Conservation (phyloP, 1,284 basidiomycete genomes). For the Exobasidium cylindrosporum region DNA sequence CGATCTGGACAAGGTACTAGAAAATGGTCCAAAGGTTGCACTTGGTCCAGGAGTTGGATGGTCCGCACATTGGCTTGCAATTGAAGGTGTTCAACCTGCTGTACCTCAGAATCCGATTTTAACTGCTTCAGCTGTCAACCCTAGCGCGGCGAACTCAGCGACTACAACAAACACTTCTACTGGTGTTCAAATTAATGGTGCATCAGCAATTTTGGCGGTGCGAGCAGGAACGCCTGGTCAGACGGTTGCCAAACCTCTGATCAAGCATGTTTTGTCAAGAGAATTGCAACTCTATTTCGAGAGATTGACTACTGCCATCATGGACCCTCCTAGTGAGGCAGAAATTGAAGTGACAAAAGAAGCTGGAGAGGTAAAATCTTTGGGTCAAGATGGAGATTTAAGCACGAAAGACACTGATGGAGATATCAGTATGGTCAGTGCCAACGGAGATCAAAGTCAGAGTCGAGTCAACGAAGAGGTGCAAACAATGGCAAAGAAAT, state of each 20-base stretch:
- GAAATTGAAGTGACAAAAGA: slow-evolving; percentile 23
- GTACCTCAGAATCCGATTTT: slow-evolving; percentile 90
- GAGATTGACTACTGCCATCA: slow-evolving; percentile 69
- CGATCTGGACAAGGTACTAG: slow-evolving; percentile 70
- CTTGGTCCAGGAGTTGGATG: slow-evolving; percentile 51
- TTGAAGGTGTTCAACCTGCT: slow-evolving; percentile 94
- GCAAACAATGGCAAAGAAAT: slow-evolving; percentile 15
- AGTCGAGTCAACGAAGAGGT: slow-evolving; percentile 6
- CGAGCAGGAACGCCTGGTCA: slow-evolving; percentile 16
- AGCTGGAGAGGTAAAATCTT: slow-evolving; percentile 9
- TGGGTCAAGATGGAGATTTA: background rate
- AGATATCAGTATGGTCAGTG: slow-evolving; percentile 12
- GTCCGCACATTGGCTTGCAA: slow-evolving; percentile 82
- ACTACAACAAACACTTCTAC: slow-evolving; percentile 45
- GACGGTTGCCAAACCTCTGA: slow-evolving; percentile 56
- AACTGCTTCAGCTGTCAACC: slow-evolving; percentile 13
- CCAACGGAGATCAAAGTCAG: background rate
- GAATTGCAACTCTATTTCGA: slow-evolving; percentile 95
- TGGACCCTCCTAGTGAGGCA: slow-evolving; percentile 42
- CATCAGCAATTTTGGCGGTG: slow-evolving; percentile 23
- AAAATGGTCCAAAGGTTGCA: slow-evolving; percentile 40
- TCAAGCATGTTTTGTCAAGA: slow-evolving; percentile 88
- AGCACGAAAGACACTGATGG: slow-evolving; percentile 10
- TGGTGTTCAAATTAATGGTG: slow-evolving; percentile 45
- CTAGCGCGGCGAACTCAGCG: slow-evolving; percentile 14